Percentiles rank a stretch among this genome's conserved stretches.
phyloP scores from a whole-genome alignment of 148 eudicot species.

The Cornus florida region DNA sequence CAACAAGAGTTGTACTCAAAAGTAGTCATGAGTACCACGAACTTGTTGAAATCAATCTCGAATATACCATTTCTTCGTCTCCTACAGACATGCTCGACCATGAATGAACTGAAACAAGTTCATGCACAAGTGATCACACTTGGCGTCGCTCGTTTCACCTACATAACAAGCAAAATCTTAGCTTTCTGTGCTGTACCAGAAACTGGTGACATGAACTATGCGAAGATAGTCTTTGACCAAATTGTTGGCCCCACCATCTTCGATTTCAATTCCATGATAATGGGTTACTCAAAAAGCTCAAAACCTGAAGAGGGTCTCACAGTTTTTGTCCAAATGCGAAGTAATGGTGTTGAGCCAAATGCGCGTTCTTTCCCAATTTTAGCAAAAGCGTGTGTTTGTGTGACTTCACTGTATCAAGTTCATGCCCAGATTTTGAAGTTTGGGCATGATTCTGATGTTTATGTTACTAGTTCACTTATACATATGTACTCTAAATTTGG shows the following conservation, averaged over 20 bases:
- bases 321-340: slow-evolving; percentile 25
- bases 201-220: slow-evolving; percentile 17
- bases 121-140: slow-evolving; percentile 23
- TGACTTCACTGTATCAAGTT: slow-evolving; percentile 15
- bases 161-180: slow-evolving; percentile 29
- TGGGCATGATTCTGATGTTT: slow-evolving; percentile 27
- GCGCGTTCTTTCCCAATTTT: slow-evolving; percentile 28
- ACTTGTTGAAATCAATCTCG: slow-evolving; percentile 7
- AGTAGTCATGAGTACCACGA: background rate
- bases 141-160: slow-evolving; percentile 29
- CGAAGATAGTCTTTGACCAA: slow-evolving; percentile 20
- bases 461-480: slow-evolving; percentile 27
- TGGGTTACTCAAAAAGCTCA: slow-evolving; percentile 29
- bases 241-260: slow-evolving; percentile 22
- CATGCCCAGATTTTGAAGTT: slow-evolving; percentile 25
- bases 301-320: slow-evolving; percentile 23
- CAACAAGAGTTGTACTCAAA: background rate
- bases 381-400: slow-evolving; percentile 15
- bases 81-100: slow-evolving; percentile 23
- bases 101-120: slow-evolving; percentile 30
- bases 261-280: slow-evolving; percentile 33
- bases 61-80: slow-evolving; percentile 20
- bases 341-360: slow-evolving; percentile 21
- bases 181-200: slow-evolving; percentile 21
- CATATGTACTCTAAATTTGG: slow-evolving; percentile 20